Evolutionary conservation across 2,329 filamentous ascomycete genomes (phyloP).

Genomic region (Pseudogymnoascus sp.): DNA sequence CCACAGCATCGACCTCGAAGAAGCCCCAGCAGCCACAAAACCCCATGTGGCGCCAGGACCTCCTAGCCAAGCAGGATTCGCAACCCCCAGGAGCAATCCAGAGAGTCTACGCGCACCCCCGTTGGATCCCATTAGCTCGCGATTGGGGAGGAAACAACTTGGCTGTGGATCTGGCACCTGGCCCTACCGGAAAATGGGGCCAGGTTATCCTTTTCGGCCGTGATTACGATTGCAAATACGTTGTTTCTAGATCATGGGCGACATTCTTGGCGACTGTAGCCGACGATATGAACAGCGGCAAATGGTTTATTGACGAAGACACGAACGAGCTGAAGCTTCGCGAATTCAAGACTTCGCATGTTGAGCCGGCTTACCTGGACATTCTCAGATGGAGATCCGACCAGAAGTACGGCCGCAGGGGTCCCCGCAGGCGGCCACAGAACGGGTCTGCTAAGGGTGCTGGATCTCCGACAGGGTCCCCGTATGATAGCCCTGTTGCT

Average conservation of each 20-base stretch:
- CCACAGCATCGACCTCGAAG: slow-evolving; percentile 62
- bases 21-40: slow-evolving; percentile 46
- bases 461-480: slow-evolving; percentile 44
- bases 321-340: slow-evolving; percentile 82
- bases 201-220: slow-evolving; percentile 95
- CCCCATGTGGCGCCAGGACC: slow-evolving; percentile 73
- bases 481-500: slow-evolving; percentile 58
- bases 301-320: slow-evolving; percentile 90
- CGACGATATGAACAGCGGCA: slow-evolving; percentile 82
- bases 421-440: slow-evolving; percentile 40
- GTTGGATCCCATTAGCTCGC: slow-evolving; percentile 91
- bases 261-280: slow-evolving; percentile 78
- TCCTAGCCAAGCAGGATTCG: slow-evolving; percentile 76
- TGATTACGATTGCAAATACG: slow-evolving; percentile 98
- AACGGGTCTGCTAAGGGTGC: slow-evolving; percentile 28
- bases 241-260: slow-evolving; percentile 86
- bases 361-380: slow-evolving; percentile 89
- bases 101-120: slow-evolving; percentile 85
- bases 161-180: slow-evolving; percentile 85
- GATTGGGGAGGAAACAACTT: slow-evolving; percentile 99
- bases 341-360: slow-evolving; percentile 81
- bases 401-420: slow-evolving; percentile 73
- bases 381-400: slow-evolving; percentile 93
- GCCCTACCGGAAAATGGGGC: slow-evolving; percentile 84
- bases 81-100: slow-evolving; percentile 81